Base-by-base conservation (phyloP, 2,329 filamentous ascomycete species). In the Neophaeococcomyces mojaviensis region DNA sequence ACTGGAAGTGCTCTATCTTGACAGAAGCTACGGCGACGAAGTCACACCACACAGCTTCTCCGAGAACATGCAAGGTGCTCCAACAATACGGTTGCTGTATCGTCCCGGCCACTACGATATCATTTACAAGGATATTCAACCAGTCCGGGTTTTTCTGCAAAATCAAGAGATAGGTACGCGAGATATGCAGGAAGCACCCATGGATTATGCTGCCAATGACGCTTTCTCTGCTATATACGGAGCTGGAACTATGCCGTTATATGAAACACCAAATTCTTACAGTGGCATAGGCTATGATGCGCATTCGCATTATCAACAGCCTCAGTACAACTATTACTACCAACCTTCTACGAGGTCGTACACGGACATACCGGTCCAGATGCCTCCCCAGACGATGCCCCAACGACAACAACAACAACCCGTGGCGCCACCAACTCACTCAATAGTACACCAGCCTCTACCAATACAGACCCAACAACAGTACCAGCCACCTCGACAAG, bases 101-200 rank as follows among this genome's bases (percentile, higher is more conserved):
- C 70, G 80, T 58, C 80, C 80, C 34, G 88, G 87, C 49, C 92
- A 97, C 66, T 98, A 97, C 65, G 92, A 97, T 64, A 82, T 98
- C 50, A 75, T 97, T 28, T 98, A 98, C 71, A 82, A 79, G 61
- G 70, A 74, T 22, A 49, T 52, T 20, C 48, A 44, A 18, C 52
- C 48, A 13, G 32, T 54, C 10, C 52, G 53, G 38, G 54, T 56
- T 5, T 54, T 49, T 33, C 22, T 56, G 20, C 51, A 54, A 31
- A 20, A n/a, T 20, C 35, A 20, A 26, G 4, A 39, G 3, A 10
- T 20, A 26, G 9, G n/a, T 9, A 13, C 30, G 34, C 20, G n/a
- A 24, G 12, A 31, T 22, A 30, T 44, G n/a, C 4, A 42, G 28
- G 34, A 37, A 4, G 18, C 19, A 6, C 34, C 22, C 15, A 31